Evolutionary conservation across 202 grass and related monocot species (phyloP), one percentile per base, ranked within the genome.

Genomic region (Brachypodium distachyon): DNA sequence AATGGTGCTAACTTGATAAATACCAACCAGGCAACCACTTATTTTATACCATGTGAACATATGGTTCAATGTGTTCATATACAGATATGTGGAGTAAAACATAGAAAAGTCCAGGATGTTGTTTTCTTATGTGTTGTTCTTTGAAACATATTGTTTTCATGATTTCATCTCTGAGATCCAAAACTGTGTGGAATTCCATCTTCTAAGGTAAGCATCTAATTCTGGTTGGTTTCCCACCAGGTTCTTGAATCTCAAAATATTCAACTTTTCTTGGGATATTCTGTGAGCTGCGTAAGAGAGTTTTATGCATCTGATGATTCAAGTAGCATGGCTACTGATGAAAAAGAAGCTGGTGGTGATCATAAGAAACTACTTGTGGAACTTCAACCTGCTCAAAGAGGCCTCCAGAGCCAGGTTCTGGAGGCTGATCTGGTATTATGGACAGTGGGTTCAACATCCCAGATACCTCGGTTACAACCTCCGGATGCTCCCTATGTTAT

Each of bases 361-460:
- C 55, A 79, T 18, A 89, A 90, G 66, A 92, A 90, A 86, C 87
- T 88, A 82, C 65, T 79, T 59, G 85, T 99, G 75, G 85, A 93
- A 69, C 89, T 96, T 83, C 90, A 99, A 78, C 83, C 87, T 61
- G 85, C 96, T 63, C 89, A 96, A 89, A 99, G 96, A 79, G 92
- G 87, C 13, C 70, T 80, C 41, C 77, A 91, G 61, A 61, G 66
- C 66, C 82, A 91, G 81, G 65, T 58, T 57, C 40, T 96, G 71
- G 89, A 96, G 44, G 89, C 86, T 31, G 87, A 96, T 88, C 75
- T 99, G 65, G 87, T 99, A 29, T 28, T 99, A 50, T 99, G 96
- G 96, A 99, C 89, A 56, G 96, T 99, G 50, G 96, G 96, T 22
- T 95, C 89, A 41, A 75, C 88, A 63, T 85, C 92, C 87, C 67